Conservation (phyloP, 495 filamentous ascomycete species). For the Xylaria sp. region DNA sequence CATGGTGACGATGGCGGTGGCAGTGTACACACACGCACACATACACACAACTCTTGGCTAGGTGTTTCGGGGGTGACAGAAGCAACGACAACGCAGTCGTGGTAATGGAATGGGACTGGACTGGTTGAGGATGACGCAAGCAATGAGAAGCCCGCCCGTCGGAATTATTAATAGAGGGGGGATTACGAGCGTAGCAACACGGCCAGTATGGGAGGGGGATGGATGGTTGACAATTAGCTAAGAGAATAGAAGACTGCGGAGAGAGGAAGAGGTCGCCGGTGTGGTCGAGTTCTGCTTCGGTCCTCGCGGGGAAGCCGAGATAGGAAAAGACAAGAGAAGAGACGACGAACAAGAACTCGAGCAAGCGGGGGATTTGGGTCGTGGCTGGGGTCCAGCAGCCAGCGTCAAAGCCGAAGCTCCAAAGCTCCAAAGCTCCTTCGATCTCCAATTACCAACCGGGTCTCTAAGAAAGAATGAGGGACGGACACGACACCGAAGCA, state of each 20-base stretch:
- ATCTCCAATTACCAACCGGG: constrained; percentile 9
- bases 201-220: not conserved
- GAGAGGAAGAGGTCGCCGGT: not conserved
- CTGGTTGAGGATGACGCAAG: not conserved
- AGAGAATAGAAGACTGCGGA: not conserved
- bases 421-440: constrained; percentile 24
- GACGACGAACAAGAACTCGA: constrained; percentile 8
- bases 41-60: not conserved
- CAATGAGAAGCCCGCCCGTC: not conserved
- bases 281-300: not conserved
- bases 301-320: constrained; percentile 24
- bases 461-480: not conserved
- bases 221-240: not conserved
- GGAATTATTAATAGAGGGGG: constrained; percentile 3
- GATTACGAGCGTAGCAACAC: not conserved
- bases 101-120: not conserved
- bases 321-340: not conserved
- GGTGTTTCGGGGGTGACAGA: not conserved
- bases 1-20: constrained; percentile 25
- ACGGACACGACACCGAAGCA: not conserved
- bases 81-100: not conserved
- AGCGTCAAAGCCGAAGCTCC: constrained; percentile 7
- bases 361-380: constrained; percentile 19
- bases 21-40: too few species aligned
- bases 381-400: constrained; percentile 30